Conservation (phyloP, 148 eudicot species). For the Oxyria digyna region DNA sequence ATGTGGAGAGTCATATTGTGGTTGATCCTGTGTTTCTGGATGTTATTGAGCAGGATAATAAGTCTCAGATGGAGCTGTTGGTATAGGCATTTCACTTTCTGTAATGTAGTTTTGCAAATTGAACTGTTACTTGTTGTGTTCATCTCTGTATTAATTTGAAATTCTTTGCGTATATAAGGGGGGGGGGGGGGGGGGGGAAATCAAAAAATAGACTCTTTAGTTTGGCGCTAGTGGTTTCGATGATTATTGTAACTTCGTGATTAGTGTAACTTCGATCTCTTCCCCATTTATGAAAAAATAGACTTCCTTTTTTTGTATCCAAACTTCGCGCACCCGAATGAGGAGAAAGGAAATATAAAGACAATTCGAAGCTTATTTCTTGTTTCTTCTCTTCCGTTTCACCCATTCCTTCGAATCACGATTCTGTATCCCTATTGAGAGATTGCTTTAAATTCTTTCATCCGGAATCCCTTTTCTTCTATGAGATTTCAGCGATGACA, state of each 20-base stretch:
- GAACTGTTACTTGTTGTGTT: background rate
- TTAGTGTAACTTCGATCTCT: too few species aligned
- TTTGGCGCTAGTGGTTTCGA: too few species aligned
- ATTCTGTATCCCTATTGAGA: background rate
- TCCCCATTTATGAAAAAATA: too few species aligned
- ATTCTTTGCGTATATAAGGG: background rate
- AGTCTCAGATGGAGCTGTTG: slow-evolving; percentile 46
- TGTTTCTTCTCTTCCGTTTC: background rate
- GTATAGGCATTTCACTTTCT: too few species aligned
- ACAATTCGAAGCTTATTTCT: background rate
- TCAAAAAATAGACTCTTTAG: too few species aligned
- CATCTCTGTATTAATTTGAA: background rate
- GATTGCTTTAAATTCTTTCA: background rate
- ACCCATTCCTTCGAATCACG: background rate
- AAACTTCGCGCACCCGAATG: background rate
- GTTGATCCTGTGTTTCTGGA: slow-evolving; percentile 90
- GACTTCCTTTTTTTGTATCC: too few species aligned
- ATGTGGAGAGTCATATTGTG: slow-evolving; percentile 62
- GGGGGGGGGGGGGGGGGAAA: too few species aligned
- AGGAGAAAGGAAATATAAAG: background rate
- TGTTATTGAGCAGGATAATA: slow-evolving; percentile 75
- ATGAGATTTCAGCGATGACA: slow-evolving; percentile 36
- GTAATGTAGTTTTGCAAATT: background rate
- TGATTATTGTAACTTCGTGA: too few species aligned
- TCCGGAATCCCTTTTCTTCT: background rate